Percentiles rank a stretch among this genome's conserved stretches.
Evolutionary conservation across 2,329 filamentous ascomycete genomes (phyloP).

Genomic region (Colletotrichum tamarilloi): DNA sequence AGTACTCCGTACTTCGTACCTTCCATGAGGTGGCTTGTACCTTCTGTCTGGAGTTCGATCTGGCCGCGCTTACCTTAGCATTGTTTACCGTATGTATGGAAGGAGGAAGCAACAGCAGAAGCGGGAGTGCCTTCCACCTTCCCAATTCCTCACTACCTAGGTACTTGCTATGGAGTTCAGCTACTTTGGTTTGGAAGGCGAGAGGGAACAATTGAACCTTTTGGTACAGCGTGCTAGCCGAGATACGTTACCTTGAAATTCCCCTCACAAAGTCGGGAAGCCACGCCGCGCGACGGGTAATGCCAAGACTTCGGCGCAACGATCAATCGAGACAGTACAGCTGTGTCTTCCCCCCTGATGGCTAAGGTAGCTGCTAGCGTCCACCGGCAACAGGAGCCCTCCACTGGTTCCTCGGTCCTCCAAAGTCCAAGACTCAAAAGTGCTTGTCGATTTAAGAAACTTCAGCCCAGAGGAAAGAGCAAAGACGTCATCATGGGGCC

Average conservation of each 20-base stretch:
- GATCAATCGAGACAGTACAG: constrained; percentile 2
- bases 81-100: neutral
- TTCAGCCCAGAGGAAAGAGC: neutral
- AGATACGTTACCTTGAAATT: constrained; percentile 1
- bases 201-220: too few relatives aligned
- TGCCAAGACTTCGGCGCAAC: constrained; percentile 16
- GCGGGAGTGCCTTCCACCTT: neutral
- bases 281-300: constrained; percentile 1
- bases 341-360: neutral
- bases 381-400: neutral
- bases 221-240: too few relatives aligned
- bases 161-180: too few relatives aligned
- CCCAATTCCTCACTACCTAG: neutral
- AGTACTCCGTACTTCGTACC: too few relatives aligned
- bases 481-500: constrained; percentile 29
- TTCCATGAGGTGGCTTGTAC: too few relatives aligned
- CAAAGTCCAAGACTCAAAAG: neutral
- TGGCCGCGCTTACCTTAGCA: neutral
- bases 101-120: neutral
- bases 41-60: neutral
- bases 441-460: neutral
- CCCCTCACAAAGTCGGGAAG: neutral
- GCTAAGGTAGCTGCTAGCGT: neutral
- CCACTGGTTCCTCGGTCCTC: neutral
- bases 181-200: neutral